Base-by-base conservation (phyloP, 2,329 filamentous ascomycete genomes). In the Pseudogymnoascus sp. region DNA sequence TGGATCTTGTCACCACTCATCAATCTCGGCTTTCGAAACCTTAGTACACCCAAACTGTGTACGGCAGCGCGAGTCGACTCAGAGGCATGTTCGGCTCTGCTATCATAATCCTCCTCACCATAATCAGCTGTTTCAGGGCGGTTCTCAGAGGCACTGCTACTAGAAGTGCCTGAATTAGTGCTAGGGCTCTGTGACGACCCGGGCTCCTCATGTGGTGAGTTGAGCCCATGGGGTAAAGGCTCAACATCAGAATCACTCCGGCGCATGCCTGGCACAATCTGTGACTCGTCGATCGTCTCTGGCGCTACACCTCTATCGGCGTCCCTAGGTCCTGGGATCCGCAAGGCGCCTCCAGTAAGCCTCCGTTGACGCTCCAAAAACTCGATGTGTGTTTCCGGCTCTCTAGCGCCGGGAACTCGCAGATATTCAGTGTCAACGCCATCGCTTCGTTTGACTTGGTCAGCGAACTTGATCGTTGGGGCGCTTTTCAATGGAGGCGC, bases 271-370 rank as follows among this genome's bases (percentile, higher is more conserved):
- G 47, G 12, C 47, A 33, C 18, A 53, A 12, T 15, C 6, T 53
- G 47, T 2, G 59, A 15, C 14, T 69, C 67, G 36, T 79, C 77
- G 12, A 89, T 71, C 18, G 79, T 75, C 66, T 85, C 75, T 3
- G 92, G 92, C 8, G 86, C 78, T 63, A 90, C 81, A 25, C 93
- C 94, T 58, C 85, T 84, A 68, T 99, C 94, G 57, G 88, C 92
- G 70, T 97, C 94, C 67, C 92, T 81, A 1, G 94, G 94, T 18
- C 92, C 92, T 0, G 94, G 94, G 68, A 99, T 97, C 39, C 91
- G 87, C 43, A 97, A 76, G 0, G 91, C 85, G 35, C 86, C 85
- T 61, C 89, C 86, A 64, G 85, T 84, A 1, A 79, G 80, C 61
- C 90, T 87, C 37, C 91, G 84, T 72, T 97, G 93, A 33, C 88